Base-by-base conservation (phyloP, 139 green algal species). In the Edaphochlamys debaryana region DNA sequence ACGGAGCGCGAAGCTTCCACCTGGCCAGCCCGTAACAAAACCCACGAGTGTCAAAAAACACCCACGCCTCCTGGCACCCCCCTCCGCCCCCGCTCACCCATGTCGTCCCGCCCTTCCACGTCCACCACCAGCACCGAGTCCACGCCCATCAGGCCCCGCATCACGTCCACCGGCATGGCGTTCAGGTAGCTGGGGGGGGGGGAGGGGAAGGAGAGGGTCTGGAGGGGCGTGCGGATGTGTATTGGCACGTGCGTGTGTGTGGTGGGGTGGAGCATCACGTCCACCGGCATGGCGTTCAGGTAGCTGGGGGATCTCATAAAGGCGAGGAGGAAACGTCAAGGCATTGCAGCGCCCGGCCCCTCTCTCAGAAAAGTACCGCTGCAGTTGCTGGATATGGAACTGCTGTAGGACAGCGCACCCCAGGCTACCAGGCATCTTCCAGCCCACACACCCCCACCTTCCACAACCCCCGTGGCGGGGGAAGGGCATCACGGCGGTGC, bases 121-220 rank as follows among this genome's bases (percentile, higher is more conserved):
- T 97, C 94, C 81, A 97, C 88, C 82, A 93, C 90, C 36, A 93
- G 86, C 32, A 94, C 90, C 30, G 86, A 94, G 22, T 93, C 91
- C 48, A 95, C 94, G n/a, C 93, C 91, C 80, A 81, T 81, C 41
- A 94, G 52, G 41, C 45, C 36, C 5, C 77, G 77, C 77, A 83
- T 83, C 45, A 83, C 77, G 29, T 83, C 77, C 45, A 83, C 77
- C 3, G 77, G 77, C 77, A 75, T 83, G 77, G 62, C 56, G 77
- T 83, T 83, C 63, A 83, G 62, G 77, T 83, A 83, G 63, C 75
- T 81, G 75, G 19, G 40, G 30, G 34, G n/a, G n/a, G n/a, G 69
- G 36, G 45, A 42, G n/a, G 29, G 32, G 22, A n/a, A 3, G 48
- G 69, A 32, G 29, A n/a, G n/a, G n/a, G 8, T 58, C 20, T 19